Evolutionary conservation across 257 asterid species (phyloP).

Genomic region (Penstemon davidsonii): DNA sequence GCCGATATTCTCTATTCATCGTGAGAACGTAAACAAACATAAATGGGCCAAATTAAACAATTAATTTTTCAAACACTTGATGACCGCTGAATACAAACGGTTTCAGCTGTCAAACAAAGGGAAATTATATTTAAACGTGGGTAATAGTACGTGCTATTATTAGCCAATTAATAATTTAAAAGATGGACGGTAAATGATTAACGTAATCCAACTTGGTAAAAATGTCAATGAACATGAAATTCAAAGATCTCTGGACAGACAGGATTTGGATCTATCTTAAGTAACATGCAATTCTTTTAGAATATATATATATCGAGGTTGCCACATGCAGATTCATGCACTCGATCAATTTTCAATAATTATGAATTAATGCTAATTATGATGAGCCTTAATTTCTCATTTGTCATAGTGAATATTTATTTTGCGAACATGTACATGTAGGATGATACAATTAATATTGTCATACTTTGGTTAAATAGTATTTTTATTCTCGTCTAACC

Average conservation of each 20-base stretch:
- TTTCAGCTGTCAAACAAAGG: constrained; percentile 20
- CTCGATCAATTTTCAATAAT: not conserved
- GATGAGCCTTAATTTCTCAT: too few relatives aligned
- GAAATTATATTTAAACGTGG: not conserved
- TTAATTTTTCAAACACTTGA: constrained; percentile 5
- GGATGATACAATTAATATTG: too few relatives aligned
- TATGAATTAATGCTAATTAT: not conserved
- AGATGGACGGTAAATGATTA: constrained; percentile 15
- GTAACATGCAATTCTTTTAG: constrained; percentile 41
- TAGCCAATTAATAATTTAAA: not conserved
- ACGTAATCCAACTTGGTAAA: constrained; percentile 27
- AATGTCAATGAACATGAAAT: constrained; percentile 32
- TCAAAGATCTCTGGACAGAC: constrained; percentile 29
- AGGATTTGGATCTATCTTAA: constrained; percentile 35
- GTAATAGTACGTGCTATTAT: not conserved
- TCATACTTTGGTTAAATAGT: not conserved
- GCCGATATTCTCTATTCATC: too few relatives aligned
- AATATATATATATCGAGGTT: constrained; percentile 23
- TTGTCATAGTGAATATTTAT: too few relatives aligned
- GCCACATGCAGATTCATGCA: constrained; percentile 41
- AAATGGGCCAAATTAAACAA: too few relatives aligned
- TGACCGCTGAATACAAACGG: constrained; percentile 16
- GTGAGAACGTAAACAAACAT: too few relatives aligned
- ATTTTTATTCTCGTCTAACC: too few relatives aligned
- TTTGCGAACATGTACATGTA: too few relatives aligned